These are phyloP conservation scores for Salix suchowensis DNA, from an alignment of 345 rosid species.

Conservation along the genomic window DNA sequence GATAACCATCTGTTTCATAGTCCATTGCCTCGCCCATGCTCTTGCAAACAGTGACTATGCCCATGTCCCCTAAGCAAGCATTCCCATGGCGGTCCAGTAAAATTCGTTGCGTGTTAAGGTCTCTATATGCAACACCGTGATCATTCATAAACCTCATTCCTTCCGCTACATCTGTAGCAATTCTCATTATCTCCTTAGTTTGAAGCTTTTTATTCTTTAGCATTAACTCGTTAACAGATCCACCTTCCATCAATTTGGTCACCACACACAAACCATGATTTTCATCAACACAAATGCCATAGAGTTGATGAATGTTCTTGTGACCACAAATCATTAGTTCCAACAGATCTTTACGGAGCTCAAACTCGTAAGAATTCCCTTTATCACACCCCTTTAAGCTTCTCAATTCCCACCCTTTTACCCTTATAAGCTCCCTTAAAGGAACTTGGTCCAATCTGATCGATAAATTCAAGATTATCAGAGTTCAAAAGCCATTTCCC, in stretches of 20 bases:
- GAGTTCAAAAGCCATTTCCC: slow-evolving; percentile 78
- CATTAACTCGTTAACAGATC: slow-evolving; percentile 71
- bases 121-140: slow-evolving; percentile 73
- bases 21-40: slow-evolving; percentile 75
- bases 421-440: slow-evolving; percentile 77
- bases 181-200: slow-evolving; percentile 62
- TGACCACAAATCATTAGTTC: slow-evolving; percentile 94
- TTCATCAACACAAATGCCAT: slow-evolving; percentile 85
- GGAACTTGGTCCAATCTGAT: slow-evolving; percentile 61
- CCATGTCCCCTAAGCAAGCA: slow-evolving; percentile 89
- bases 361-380: slow-evolving; percentile 82
- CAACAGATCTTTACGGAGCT: slow-evolving; percentile 71
- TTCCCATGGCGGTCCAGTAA: slow-evolving; percentile 74
- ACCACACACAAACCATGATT: slow-evolving; percentile 83
- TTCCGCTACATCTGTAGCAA: slow-evolving; percentile 73
- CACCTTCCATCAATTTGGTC: slow-evolving; percentile 91
- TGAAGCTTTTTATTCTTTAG: slow-evolving; percentile 77
- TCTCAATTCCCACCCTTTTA: slow-evolving; percentile 74
- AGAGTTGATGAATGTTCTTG: slow-evolving; percentile 70
- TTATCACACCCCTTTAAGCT: slow-evolving; percentile 96
- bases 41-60: slow-evolving; percentile 84
- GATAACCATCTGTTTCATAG: slow-evolving; percentile 96
- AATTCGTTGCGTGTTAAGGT: slow-evolving; percentile 76
- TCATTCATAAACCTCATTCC: slow-evolving; percentile 83
- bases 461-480: slow-evolving; percentile 69